Conservation (phyloP, 2,329 filamentous ascomycete species). For the Zasmidium cellare region DNA sequence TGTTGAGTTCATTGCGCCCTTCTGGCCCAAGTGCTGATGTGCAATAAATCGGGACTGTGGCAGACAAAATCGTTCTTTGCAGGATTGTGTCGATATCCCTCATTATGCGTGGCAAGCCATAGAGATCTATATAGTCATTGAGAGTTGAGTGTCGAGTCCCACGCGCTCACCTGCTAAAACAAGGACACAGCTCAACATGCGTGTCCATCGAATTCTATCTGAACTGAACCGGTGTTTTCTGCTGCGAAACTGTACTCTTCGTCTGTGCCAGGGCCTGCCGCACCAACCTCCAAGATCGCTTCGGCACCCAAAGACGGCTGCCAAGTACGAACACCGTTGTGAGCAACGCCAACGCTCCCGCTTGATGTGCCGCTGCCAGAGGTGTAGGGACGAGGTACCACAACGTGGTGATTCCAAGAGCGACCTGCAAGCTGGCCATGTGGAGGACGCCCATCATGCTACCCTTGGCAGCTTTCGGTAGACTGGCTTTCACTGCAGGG, state of each 20-base stretch:
- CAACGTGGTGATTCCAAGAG: conserved; percentile 84
- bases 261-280: conserved; percentile 24
- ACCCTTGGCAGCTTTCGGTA: conserved; percentile 64
- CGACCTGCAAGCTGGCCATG: conserved; percentile 77
- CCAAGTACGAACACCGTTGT: conserved; percentile 80
- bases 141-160: too few relatives aligned
- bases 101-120: too few relatives aligned
- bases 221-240: neutral
- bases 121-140: too few relatives aligned
- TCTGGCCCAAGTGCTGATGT: too few relatives aligned
- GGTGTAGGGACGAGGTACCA: conserved; percentile 91
- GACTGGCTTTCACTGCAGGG: conserved; percentile 58
- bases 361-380: conserved; percentile 88
- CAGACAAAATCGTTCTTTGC: too few relatives aligned
- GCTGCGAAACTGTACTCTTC: conserved; percentile 1
- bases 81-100: too few relatives aligned
- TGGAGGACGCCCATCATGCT: conserved; percentile 79
- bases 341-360: conserved; percentile 80
- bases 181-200: too few relatives aligned
- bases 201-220: neutral
- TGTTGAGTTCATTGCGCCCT: too few relatives aligned
- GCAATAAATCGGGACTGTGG: too few relatives aligned
- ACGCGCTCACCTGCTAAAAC: too few relatives aligned
- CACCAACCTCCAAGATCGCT: conserved; percentile 34
- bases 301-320: conserved; percentile 73